These are phyloP conservation scores for Paracoccidioides brasiliensis DNA, from an alignment of 2,329 filamentous ascomycete species.

Conservation along the genomic window DNA sequence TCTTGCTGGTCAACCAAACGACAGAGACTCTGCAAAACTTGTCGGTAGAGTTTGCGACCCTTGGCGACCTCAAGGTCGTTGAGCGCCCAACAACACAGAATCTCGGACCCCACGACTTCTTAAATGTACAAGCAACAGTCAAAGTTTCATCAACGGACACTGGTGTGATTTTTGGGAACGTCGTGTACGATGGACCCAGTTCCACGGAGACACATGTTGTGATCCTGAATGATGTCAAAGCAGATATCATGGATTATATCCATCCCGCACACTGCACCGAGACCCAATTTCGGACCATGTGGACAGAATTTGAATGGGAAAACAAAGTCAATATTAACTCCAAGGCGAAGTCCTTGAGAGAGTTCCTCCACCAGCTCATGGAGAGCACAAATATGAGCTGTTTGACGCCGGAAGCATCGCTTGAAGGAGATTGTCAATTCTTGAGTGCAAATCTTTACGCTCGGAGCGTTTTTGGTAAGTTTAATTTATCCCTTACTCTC, in stretches of 20 bases:
- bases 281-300: slow-evolving; percentile 99
- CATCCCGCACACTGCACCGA: slow-evolving; percentile 93
- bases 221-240: slow-evolving; percentile 93
- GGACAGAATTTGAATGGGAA: slow-evolving; percentile 99
- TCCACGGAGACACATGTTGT: slow-evolving; percentile 92
- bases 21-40: slow-evolving; percentile 93
- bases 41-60: slow-evolving; percentile 94
- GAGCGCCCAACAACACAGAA: slow-evolving; percentile 95
- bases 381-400: slow-evolving; percentile 98
- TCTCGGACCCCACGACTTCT: slow-evolving; percentile 86
- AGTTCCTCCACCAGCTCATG: slow-evolving; percentile 92
- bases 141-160: slow-evolving; percentile 98
- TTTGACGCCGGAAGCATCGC: slow-evolving; percentile 84
- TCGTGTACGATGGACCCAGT: slow-evolving; percentile 89
- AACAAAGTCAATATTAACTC: slow-evolving; percentile 99
- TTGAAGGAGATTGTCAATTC: slow-evolving; percentile 97
- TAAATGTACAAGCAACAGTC: slow-evolving; percentile 96
- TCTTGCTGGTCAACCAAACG: slow-evolving; percentile 93
- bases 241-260: slow-evolving; percentile 99
- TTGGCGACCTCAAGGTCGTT: slow-evolving; percentile 94
- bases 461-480: slow-evolving; percentile 92
- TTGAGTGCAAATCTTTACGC: slow-evolving; percentile 94
- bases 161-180: slow-evolving; percentile 96
- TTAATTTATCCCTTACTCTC: slow-evolving; percentile 4
- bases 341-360: slow-evolving; percentile 79